Conservation (phyloP, 2,329 filamentous ascomycete genomes). For the Leptographium lundbergii region DNA sequence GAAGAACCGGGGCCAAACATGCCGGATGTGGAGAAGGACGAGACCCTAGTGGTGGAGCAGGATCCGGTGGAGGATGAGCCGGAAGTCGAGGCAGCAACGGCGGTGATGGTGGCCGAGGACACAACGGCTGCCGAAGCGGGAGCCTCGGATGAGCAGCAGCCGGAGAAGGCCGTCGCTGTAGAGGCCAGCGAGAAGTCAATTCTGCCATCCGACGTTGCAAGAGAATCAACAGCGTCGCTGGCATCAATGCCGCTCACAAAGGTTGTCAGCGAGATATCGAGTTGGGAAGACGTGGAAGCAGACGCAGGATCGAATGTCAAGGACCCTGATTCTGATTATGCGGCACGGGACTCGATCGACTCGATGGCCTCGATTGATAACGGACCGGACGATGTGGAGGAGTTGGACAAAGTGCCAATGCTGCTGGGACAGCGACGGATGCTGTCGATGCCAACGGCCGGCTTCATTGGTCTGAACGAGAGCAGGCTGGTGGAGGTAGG, state of each 20-base stretch:
- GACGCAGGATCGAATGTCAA: neutral
- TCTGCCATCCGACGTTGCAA: neutral
- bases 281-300: constrained; percentile 12
- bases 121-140: neutral
- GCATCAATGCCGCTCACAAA: neutral
- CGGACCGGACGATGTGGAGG: neutral
- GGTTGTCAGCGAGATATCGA: constrained; percentile 3
- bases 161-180: neutral
- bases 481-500: constrained; percentile 15
- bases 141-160: neutral
- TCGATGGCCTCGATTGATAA: constrained; percentile 3
- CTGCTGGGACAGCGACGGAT: neutral
- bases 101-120: neutral
- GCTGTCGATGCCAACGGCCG: constrained; percentile 15
- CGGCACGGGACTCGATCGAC: constrained; percentile 7
- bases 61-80: neutral
- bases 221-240: neutral
- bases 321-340: neutral
- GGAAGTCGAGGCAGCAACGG: neutral
- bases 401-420: neutral
- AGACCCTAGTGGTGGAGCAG: neutral
- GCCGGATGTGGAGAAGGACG: too few relatives aligned
- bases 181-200: neutral
- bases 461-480: constrained; percentile 19
- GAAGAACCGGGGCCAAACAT: too few relatives aligned